Conservation (phyloP, 129 eudicot species). For the Lactuca saligna region DNA sequence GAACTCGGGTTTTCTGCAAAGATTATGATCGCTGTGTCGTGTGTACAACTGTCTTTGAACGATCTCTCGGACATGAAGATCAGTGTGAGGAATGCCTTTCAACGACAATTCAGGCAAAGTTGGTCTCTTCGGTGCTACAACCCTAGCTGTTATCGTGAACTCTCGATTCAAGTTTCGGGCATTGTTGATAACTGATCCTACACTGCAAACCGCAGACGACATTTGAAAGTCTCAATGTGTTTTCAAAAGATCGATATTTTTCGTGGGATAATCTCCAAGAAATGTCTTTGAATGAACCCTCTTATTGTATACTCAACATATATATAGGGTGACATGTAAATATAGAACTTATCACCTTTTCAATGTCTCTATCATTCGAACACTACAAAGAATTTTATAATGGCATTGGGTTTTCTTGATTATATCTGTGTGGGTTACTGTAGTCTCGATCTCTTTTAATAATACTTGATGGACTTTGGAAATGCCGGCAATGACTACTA, state of each 20-base stretch:
- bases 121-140: constrained; percentile 50
- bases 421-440: constrained; percentile 12
- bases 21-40: constrained; percentile 5
- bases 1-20: constrained; percentile 37
- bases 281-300: constrained; percentile 1
- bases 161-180: constrained; percentile 22
- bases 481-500: constrained; percentile 35
- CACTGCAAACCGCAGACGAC: constrained; percentile 42
- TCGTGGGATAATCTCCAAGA: constrained; percentile 9
- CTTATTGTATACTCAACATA: constrained; percentile 22
- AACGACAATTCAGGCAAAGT: constrained; percentile 43
- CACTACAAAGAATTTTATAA: not conserved
- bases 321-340: constrained; percentile 8
- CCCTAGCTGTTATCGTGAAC: constrained; percentile 24
- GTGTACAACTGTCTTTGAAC: constrained; percentile 52
- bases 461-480: constrained; percentile 3
- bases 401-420: constrained; percentile 4
- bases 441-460: not conserved
- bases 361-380: not conserved
- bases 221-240: constrained; percentile 31
- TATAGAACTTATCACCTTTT: constrained; percentile 20
- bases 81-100: constrained; percentile 50
- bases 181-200: constrained; percentile 27
- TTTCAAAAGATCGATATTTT: constrained; percentile 14
- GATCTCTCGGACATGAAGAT: constrained; percentile 50